Conservation (phyloP, 129 eudicot genomes). For the Flaveria linearis region DNA sequence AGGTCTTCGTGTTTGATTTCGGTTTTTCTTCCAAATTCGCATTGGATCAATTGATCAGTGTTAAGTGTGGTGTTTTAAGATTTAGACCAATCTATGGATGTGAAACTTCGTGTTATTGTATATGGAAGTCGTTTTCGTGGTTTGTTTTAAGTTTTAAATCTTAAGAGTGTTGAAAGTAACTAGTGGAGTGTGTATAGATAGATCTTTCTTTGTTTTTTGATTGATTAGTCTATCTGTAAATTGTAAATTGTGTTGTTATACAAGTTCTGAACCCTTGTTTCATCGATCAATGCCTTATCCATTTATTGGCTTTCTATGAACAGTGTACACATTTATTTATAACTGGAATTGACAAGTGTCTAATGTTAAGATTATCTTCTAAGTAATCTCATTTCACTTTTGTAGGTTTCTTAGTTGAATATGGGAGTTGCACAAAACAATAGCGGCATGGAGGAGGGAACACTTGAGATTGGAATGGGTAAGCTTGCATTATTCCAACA, state of each 20-base stretch:
- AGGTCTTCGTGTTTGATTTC: conserved; percentile 9
- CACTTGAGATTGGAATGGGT: conserved; percentile 93
- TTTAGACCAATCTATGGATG: conserved; percentile 21
- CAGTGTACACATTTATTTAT: no score
- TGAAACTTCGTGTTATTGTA: neutral
- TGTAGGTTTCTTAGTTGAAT: conserved; percentile 29
- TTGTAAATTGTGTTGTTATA: neutral
- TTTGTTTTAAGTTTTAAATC: no score
- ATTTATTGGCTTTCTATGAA: neutral
- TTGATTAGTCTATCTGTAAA: neutral
- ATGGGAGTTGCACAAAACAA: conserved; percentile 67
- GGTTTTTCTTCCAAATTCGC: neutral
- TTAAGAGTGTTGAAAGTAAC: no score
- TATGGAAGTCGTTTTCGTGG: no score
- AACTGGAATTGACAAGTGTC: no score
- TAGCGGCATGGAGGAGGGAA: conserved; percentile 71
- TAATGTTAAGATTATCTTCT: no score
- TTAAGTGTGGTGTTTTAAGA: conserved; percentile 3
- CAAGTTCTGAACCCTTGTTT: conserved; percentile 5
- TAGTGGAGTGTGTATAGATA: no score
- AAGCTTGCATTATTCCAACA: conserved; percentile 29
- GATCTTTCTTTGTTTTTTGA: no score
- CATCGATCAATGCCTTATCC: neutral
- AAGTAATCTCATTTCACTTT: neutral
- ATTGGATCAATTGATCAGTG: conserved; percentile 20